Base-by-base conservation (phyloP, 352 stramenopile genomes). In the Globisporangium barbulae region DNA sequence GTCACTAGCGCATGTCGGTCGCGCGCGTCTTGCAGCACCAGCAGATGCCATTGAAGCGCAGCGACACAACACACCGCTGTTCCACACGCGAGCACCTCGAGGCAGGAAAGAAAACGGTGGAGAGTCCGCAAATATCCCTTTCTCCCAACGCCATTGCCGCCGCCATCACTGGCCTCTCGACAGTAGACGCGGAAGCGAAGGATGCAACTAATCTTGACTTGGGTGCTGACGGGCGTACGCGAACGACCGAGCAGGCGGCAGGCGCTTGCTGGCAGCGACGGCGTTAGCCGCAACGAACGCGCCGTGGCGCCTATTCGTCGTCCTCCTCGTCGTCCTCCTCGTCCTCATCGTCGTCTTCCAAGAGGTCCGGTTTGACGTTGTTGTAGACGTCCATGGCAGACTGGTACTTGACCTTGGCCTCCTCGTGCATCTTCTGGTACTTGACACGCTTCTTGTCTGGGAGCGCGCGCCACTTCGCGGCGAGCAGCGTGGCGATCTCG, bases 351-450 rank as follows among this genome's bases (percentile, higher is more conserved):
- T 87, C 73, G 3, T 76, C 62, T 7, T 74, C 65, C 28, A 77
- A 54, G 12, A 69, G 70, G 28, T 45, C 72, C 35, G 37, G 50
- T 58, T 93, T 91, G 35, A 54, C 59, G 12, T 64, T 64, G 64
- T 98, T 96, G 84, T 98, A 98, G 6, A 68, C 75, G 64, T 93
- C 83, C 83, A 98, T 97, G 53, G 86, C 72, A n/a, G 81, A 70
- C 67, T 96, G 76, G 81, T 98, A 98, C 64, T 81, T 78, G 54
- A 75, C 50, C 75, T 96, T 96, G 56, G 84, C 88, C 53, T 93
- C 84, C 49, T 90, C 81, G 72, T 94, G 77, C 85, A 89, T 82
- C 72, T 94, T 90, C 64, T 96, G 78, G 76, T 91, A 97, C 73
- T 90, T 91, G 63, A 77, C 74, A 69, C 96, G 96, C 78, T 98